Base-by-base conservation (phyloP, 306 rosid genomes). In the Castanospermum australe region DNA sequence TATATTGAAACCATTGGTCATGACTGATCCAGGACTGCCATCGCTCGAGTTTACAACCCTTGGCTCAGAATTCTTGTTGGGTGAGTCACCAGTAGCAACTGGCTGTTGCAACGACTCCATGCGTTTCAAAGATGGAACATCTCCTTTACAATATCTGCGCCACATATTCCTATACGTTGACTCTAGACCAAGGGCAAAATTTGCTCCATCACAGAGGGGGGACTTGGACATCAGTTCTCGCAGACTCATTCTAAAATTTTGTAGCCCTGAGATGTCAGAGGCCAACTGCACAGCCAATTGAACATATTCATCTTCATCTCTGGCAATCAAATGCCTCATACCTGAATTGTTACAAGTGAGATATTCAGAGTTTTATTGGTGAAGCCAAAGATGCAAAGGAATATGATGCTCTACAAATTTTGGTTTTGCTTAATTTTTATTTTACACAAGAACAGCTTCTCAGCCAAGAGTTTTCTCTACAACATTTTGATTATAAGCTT, bases 71-170 rank as follows among this genome's bases (percentile, higher is more conserved):
- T 78, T 56, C 39, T 72, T 45, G 6, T 45, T 56, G 22, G 84
- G 51, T 14, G 89, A 77, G 10, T 86, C 92, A 55, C 62, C 77
- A 6, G 71, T 24, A 38, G 79, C 24, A n/a, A 56, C 83, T 39
- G 83, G 61, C 33, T 75, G 82, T 80, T 89, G 84, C 72, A 89
- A 85, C 80, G 76, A 67, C 62, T 87, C 91, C 59, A 91, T 50
- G 75, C 83, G 88, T 77, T 84, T 87, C 76, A 84, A 86, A 79
- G 99, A 91, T 17, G 98, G 99, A 66, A 91, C 89, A 22, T 95
- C 99, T 20, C 99, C 99, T 67, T 91, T 83, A 73, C 99, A 95
- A 84, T 95, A 95, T 71, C 92, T 82, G 63, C 73, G 84, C 99
- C 99, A 95, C 90, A 95, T 91, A 44, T 84, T 86, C 60, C 99